Evolutionary conservation across 495 filamentous ascomycete species (phyloP).

Genomic region (Neurospora tetraspora): DNA sequence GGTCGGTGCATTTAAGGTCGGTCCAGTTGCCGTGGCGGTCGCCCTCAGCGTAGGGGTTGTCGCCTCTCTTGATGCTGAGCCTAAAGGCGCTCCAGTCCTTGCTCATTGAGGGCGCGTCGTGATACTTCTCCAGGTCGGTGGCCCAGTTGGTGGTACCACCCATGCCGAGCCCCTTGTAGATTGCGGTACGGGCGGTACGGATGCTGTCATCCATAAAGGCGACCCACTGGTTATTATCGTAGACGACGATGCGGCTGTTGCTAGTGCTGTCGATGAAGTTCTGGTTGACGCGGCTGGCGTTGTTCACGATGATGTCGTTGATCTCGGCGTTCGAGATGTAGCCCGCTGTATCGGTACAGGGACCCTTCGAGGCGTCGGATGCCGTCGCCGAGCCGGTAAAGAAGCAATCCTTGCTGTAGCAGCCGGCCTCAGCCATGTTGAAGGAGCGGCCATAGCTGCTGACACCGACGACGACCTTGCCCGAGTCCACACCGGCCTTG

Average conservation of each 20-base stretch:
- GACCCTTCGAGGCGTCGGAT: conserved; percentile 13
- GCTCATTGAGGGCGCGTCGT: neutral
- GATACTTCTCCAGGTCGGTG: conserved; percentile 20
- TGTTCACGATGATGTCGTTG: conserved; percentile 12
- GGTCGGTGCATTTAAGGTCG: conserved; percentile 9
- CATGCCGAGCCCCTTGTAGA: conserved; percentile 20
- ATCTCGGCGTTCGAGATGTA: conserved; percentile 27
- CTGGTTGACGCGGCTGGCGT: neutral
- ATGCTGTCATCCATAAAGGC: conserved; percentile 27
- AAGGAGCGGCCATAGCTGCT: conserved; percentile 28
- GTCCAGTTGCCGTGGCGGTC: conserved; percentile 13
- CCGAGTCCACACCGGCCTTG: conserved; percentile 35
- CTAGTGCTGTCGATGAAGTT: conserved; percentile 8
- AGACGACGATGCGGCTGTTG: conserved; percentile 33
- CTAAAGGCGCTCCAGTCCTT: conserved; percentile 3
- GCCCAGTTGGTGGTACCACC: conserved; percentile 32
- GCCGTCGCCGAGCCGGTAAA: conserved; percentile 5
- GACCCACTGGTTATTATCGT: conserved; percentile 31
- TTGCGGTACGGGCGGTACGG: conserved; percentile 7
- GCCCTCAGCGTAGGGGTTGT: neutral
- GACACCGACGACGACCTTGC: conserved; percentile 29
- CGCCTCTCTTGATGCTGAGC: neutral
- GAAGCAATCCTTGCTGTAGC: conserved; percentile 1
- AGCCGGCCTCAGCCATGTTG: conserved; percentile 15
- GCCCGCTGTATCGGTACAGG: conserved; percentile 26